Evolutionary conservation across 805 yeast species (phyloP), one percentile per base, ranked within the genome.

Genomic region (Nakazawaea pomicola): DNA sequence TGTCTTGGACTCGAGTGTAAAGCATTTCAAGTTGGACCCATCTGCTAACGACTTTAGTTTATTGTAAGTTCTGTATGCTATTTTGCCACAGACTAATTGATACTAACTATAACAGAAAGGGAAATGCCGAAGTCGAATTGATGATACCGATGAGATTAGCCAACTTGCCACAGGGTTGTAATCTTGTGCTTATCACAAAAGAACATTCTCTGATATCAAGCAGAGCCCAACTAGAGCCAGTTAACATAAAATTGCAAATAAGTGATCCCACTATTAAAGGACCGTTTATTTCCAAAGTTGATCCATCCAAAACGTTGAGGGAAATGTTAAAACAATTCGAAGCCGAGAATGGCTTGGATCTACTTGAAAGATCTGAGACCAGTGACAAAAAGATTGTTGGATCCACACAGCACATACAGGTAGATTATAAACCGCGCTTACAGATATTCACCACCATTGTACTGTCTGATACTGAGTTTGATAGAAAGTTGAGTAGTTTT

Each of bases 131-230:
- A 6, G 39, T 72, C 16, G 63, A 70, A 4, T 46, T 61, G 12
- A 61, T 67, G 27, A 44, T 72, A 25, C 77, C 78, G 1, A 52
- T 67, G 45, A 57, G 77, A 43, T 49, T 72, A 14, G 49, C 67
- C 12, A 65, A 67, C 38, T 46, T 74, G 15, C 71, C 76, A 2
- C 54, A 62, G 5, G 78, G 78, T 10, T 67, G 64, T 14, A 72
- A 68, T 33, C n/a, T 41, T 74, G 27, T 54, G 55, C 6, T 46
- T 71, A 32, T 38, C 33, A 3, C 43, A 18, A 40, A 21, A 24
- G 14, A 14, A 14, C 14, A 16, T 12, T 16, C 32, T 2, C 11
- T n/a, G n/a, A n/a, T n/a, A n/a, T n/a, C 33, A n/a, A 4, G 29
- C 6, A 33, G 36, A 7, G 23, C 38, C n/a, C 15, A 10, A 7